These are phyloP conservation scores for Colletotrichum magnum DNA, from an alignment of 2,329 filamentous ascomycete genomes.

Conservation along the genomic window DNA sequence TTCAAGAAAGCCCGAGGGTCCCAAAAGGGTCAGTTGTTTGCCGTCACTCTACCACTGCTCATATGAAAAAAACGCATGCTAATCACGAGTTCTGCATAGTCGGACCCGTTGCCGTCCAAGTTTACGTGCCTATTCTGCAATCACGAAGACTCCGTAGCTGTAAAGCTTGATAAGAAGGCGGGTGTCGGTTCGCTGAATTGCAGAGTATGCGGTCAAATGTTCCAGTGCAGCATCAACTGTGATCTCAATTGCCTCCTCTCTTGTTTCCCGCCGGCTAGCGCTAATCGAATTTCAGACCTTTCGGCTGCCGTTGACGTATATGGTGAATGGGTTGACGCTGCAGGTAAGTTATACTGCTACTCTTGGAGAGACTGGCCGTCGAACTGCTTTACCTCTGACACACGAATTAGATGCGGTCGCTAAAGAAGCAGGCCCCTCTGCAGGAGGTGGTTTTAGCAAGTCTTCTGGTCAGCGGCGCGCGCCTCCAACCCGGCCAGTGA, in stretches of 20 bases:
- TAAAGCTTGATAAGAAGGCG: conserved; percentile 94
- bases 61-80: not conserved
- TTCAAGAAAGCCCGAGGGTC: conserved; percentile 83
- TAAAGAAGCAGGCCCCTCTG: conserved; percentile 55
- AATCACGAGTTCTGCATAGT: conserved; percentile 54
- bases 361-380: not conserved
- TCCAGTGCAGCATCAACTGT: conserved; percentile 96
- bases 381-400: conserved; percentile 7
- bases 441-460: conserved; percentile 33
- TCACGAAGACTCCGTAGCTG: conserved; percentile 91
- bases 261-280: conserved; percentile 22
- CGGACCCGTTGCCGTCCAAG: conserved; percentile 81
- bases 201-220: conserved; percentile 93
- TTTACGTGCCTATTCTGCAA: conserved; percentile 99
- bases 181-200: conserved; percentile 89
- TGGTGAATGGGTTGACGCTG: conserved; percentile 96
- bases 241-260: conserved; percentile 51
- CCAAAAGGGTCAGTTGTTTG: conserved; percentile 77
- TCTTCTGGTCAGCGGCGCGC: conserved; percentile 24
- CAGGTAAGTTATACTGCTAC: conserved; percentile 57
- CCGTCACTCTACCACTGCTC: not conserved
- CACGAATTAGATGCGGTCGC: conserved; percentile 62
- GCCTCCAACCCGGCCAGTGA: conserved; percentile 44
- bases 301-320: conserved; percentile 96
- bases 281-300: conserved; percentile 72